Percentiles rank a stretch among this genome's conserved stretches.
Conservation (phyloP, 108 stramenopile species). For the Phaeodactylum tricornutum region DNA sequence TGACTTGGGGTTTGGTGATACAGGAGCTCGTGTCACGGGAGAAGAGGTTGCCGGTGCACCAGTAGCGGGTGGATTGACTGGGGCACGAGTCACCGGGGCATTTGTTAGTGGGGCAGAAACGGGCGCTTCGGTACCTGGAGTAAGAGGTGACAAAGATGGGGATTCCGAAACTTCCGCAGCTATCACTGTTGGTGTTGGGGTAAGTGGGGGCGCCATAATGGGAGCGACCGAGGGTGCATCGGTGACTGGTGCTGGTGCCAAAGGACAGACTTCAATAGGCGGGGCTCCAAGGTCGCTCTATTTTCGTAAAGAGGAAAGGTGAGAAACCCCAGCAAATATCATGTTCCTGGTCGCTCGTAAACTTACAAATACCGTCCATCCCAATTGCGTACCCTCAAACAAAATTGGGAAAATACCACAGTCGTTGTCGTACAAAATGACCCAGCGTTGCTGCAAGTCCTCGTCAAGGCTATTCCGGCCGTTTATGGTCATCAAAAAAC, state of each 20-base stretch:
- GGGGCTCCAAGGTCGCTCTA: constrained; percentile 1
- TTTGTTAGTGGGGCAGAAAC: too few relatives aligned
- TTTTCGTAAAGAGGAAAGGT: background rate
- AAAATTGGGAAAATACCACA: constrained; percentile 10
- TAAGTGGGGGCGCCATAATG: too few relatives aligned
- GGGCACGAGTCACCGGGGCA: background rate
- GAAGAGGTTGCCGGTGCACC: background rate
- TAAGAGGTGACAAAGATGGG: too few relatives aligned
- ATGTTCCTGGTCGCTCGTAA: background rate
- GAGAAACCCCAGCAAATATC: background rate
- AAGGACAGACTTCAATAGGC: constrained; percentile 2
- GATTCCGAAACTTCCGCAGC: too few relatives aligned
- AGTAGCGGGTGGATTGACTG: background rate
- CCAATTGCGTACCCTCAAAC: background rate
- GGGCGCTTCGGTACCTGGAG: too few relatives aligned
- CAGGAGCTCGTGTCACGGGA: background rate
- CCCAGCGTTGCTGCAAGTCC: background rate
- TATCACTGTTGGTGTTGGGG: too few relatives aligned
- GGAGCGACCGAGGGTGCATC: background rate
- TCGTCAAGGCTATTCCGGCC: constrained; percentile 3
- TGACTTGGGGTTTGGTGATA: background rate
- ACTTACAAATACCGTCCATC: constrained; percentile 13
- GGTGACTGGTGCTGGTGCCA: background rate
- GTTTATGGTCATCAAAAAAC: background rate
- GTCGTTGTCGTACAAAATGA: background rate